Evolutionary conservation across 768 basidiomycete species (phyloP), one percentile per base, ranked within the genome.

Genomic region (Russula foetens): DNA sequence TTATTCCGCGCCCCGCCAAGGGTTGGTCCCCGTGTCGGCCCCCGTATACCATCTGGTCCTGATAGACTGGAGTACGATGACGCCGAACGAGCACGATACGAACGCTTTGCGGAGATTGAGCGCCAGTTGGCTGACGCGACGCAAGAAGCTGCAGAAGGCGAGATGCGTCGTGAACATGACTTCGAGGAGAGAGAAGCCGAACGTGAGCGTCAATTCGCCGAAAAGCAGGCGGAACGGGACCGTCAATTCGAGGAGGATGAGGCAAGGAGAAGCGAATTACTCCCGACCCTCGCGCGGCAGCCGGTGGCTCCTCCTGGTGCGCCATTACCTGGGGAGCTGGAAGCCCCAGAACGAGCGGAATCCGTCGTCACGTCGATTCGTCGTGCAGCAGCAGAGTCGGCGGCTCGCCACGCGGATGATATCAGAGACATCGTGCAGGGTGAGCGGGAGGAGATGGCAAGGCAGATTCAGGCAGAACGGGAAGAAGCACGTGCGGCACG

Each of bases 141-240:
- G 9, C 74, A 75, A 8, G 76, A 77, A 2, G 80, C 83, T 0
- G 77, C 80, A 38, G 81, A 82, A 53, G 81, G 80, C 0, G 90
- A 92, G 67, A 78, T 81, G 26, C 75, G 75, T 48, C 81, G 89
- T 11, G 88, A 91, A 58, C 70, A 69, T 8, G 81, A 84, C 31
- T 90, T 88, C 72, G 78, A 81, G 19, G 73, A 73, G 1, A 79
- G 81, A 60, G 90, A 92, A 70, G 82, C 85, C 12, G 83, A 81
- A 53, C 76, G 88, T 7, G 77, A 87, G 21, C 79, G 74, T 8
- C 69, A 84, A 1, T 90, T 89, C 69, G 67, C 77, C 31, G 83
- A 85, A 2, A 75, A 15, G 5, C 38, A 92, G 69, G 83, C 85
- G 14, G 83, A 81, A 56, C 75, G 88, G 14, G 77, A 84, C 28